Conservation (phyloP, 2,329 filamentous ascomycete genomes). For the Aspergillus sp. region DNA sequence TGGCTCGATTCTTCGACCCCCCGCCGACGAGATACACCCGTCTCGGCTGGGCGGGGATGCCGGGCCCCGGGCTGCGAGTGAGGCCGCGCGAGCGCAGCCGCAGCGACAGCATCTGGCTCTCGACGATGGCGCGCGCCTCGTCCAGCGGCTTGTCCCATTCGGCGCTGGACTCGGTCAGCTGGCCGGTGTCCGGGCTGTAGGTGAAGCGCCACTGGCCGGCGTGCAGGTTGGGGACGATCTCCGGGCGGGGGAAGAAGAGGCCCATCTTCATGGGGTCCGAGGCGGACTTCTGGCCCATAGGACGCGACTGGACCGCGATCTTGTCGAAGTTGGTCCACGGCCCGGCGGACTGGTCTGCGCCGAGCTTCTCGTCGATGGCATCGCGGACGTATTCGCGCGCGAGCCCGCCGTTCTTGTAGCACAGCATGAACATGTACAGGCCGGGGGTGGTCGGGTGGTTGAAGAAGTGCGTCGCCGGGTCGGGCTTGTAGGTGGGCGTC, state of each 20-base stretch:
- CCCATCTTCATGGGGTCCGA: constrained; percentile 66
- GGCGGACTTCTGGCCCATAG: constrained; percentile 52
- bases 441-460: constrained; percentile 87
- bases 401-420: constrained; percentile 96
- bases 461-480: constrained; percentile 93
- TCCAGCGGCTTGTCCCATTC: constrained; percentile 49
- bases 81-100: constrained; percentile 74
- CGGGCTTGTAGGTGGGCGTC: constrained; percentile 80
- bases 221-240: constrained; percentile 87
- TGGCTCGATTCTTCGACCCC: constrained; percentile 80
- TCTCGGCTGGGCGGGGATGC: constrained; percentile 71
- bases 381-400: constrained; percentile 87
- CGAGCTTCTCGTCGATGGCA: constrained; percentile 51
- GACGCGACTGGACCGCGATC: constrained; percentile 56
- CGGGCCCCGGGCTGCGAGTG: constrained; percentile 47
- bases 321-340: constrained; percentile 76
- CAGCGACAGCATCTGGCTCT: constrained; percentile 89
- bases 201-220: constrained; percentile 81
- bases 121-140: constrained; percentile 81
- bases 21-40: constrained; percentile 92
- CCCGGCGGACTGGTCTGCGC: constrained; percentile 37
- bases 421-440: constrained; percentile 99
- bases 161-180: constrained; percentile 44
- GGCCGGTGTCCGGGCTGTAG: constrained; percentile 41
- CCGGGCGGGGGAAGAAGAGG: constrained; percentile 88